Base-by-base conservation (phyloP, 352 stramenopile species). In the Pythium sp. region DNA sequence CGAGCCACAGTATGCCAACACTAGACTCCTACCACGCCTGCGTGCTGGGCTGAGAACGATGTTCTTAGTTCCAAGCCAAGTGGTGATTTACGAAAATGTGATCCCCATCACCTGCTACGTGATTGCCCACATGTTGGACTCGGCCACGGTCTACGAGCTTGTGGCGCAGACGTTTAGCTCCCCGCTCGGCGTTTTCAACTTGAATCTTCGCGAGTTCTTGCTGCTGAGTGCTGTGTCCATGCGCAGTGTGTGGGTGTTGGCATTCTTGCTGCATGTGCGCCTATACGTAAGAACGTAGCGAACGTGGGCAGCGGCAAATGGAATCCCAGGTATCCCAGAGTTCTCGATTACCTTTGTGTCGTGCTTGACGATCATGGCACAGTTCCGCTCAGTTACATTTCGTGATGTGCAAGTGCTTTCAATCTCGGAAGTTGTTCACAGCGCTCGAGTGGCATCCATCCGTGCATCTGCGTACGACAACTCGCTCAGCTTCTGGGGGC, bases 181-280 rank as follows among this genome's bases (percentile, higher is more conserved):
- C 14, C 26, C 71, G 0, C 34, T 70, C 30, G 69, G 67, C 24
- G 47, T 58, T 9, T 65, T 67, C 26, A 41, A 58, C 14, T 20
- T 77, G 30, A 55, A 65, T 3, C 58, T 70, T 24, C 22, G 36
- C 0, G 61, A 75, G 20, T 36, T 79, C 7, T 5, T 79, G 3
- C 58, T 34, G 2, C 56, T 79, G 2, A 63, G 62, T 28, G 71
- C 71, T 2, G 68, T 78, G 5, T 69, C 68, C 14, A 80, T 78
- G 71, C 73, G 73, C 0, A 74, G 61, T n/a, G 64, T 78, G 5
- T 82, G 73, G 64, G 49, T 71, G 28, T n/a, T 74, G 2, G 69
- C 69, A 11, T 15, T 69, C 32, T 11, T 58, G 7, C 8, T 73
- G 34, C 67, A 70, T 34, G 28, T 49, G 18, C 18, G 66, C n/a